Evolutionary conservation across 345 rosid genomes (phyloP), one percentile per base, ranked within the genome.

Genomic region (Turritis glabra): DNA sequence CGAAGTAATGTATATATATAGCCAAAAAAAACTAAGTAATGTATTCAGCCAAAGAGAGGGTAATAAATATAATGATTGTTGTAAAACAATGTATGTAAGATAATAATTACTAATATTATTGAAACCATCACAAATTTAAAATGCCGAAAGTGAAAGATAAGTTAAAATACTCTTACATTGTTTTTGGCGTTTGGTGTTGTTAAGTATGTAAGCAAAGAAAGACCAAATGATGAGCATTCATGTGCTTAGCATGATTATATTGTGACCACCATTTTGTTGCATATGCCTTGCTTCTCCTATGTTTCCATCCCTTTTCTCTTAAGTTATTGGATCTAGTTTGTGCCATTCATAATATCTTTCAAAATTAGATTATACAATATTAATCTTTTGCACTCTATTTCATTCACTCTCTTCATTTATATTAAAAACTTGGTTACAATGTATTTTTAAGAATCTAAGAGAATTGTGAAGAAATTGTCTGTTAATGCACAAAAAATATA

Each of bases 141-240:
- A 15, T 53, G 64, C 54, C 37, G 64, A 73, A 64, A 73, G 77
- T 64, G 64, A 54, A 71, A 73, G 56, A 47, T 41, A 64, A 64
- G 37, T 64, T 73, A 55, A 56, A 64, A 8, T 73, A 53, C 29
- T 21, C 46, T 30, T 30, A 22, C n/a, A 5, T 44, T 22, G 64
- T 64, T 11, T 40, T 73, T 54, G 47, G 77, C 71, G 77, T 64
- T 55, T 43, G 71, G 65, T 73, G 73, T 47, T 12, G 64, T 74
- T 66, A 66, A 74, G 60, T 56, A 66, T 57, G 47, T 66, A 56
- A 74, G 67, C 72, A 74, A 65, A 74, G 78, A 74, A 65, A 74
- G 78, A 74, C 78, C 73, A 66, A 74, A 74, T 74, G 52, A 74
- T 74, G 66, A 66, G 78, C 67, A 74, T 74, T 66, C 78, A 74